phyloP scores from a whole-genome alignment of 148 eudicot species.

The Amaranthus cruentus region DNA sequence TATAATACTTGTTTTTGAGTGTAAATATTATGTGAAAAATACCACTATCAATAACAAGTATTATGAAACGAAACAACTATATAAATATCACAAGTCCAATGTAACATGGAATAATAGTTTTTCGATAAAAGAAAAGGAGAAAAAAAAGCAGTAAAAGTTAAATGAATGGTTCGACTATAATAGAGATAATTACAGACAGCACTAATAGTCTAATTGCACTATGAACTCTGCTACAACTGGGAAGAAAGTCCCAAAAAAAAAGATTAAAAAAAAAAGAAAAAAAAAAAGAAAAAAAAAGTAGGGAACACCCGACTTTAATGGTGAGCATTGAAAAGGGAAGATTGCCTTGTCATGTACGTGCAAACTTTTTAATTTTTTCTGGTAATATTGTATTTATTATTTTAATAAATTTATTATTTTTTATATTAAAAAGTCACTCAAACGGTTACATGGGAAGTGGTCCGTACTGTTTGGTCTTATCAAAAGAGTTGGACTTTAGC shows the following conservation, averaged over 20 bases:
- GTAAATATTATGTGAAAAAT: no score
- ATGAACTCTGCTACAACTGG: conserved; percentile 13
- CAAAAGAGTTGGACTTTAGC: conserved; percentile 11
- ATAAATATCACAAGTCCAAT: no score
- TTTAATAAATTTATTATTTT: background rate
- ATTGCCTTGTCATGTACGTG: conserved; percentile 24
- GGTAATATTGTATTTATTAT: no score
- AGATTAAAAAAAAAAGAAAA: background rate
- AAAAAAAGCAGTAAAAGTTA: background rate
- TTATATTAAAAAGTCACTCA: background rate
- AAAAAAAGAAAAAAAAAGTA: background rate
- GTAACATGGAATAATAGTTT: no score
- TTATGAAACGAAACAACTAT: no score
- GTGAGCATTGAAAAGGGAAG: conserved; percentile 23
- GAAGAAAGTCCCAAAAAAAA: conserved; percentile 6
- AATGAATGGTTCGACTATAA: background rate
- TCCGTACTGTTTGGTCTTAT: conserved; percentile 26
- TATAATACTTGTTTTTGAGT: no score
- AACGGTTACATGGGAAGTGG: conserved; percentile 29
- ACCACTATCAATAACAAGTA: no score
- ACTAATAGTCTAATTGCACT: background rate
- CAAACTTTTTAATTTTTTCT: background rate
- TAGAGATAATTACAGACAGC: background rate
- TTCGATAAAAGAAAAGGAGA: background rate
- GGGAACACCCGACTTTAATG: conserved; percentile 17